phyloP scores from a whole-genome alignment of 208 protist genomes.

The Acanthamoeba royreba region DNA sequence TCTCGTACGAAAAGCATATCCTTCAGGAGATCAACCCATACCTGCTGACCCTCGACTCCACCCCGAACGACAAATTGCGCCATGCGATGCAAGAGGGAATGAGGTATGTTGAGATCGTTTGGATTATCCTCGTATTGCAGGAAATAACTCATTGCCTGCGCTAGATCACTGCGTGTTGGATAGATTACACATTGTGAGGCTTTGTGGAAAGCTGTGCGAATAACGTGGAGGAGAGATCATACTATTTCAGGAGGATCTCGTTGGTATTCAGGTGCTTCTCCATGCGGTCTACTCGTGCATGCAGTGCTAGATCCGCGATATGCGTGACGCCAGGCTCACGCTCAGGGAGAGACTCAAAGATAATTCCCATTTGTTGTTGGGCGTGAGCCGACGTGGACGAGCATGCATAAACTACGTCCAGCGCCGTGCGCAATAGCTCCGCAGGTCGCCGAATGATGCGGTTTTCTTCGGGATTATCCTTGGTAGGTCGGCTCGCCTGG shows the following conservation, averaged over 20 bases:
- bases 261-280: constrained; percentile 22
- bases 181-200: not conserved
- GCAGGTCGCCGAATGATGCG: not conserved
- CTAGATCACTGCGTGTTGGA: not conserved
- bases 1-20: not conserved
- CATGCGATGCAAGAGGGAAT: not conserved
- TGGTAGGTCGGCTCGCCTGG: not conserved
- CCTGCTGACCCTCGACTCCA: not conserved
- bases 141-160: constrained; percentile 22
- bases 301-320: not conserved
- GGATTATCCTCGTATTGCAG: not conserved
- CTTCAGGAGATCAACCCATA: not conserved
- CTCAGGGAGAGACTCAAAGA: constrained; percentile 35
- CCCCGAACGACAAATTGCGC: not conserved
- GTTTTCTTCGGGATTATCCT: not conserved
- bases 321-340: not conserved
- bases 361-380: not conserved
- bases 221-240: not conserved
- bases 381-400: not conserved
- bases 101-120: not conserved
- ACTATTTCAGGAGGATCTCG: constrained; percentile 45
- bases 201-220: not conserved
- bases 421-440: not conserved
- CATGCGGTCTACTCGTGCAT: not conserved
- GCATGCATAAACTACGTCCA: not conserved